Base-by-base conservation (phyloP, 2,329 filamentous ascomycete genomes). In the Aplosporella prunicola region DNA sequence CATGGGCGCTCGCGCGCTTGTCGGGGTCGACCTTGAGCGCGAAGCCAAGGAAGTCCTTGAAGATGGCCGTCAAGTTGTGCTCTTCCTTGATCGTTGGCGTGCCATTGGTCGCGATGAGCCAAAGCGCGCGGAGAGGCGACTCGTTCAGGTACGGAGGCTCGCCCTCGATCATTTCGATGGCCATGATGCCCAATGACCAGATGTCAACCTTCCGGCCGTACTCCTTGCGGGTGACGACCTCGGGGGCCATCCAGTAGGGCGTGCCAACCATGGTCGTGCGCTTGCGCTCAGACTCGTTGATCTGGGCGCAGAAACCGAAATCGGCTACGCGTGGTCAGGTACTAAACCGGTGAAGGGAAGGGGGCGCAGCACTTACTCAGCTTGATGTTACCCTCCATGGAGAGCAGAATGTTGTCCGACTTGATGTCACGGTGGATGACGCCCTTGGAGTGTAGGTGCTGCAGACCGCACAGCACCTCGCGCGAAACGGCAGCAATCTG, bases 381-480 rank as follows among this genome's bases (percentile, higher is more conserved):
- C 64, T 98, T 98, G 62, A 98, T 96, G 58, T 88, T 89, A 43
- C 91, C 91, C 52, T 95, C 86, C 60, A 93, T 71, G 9, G 89
- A 93, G 22, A 98, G 70, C 25, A 98, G 69, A 46, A 98, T 93
- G 60, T 98, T 98, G 63, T 98, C 91, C 0, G 89, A 96, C 65
- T 98, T 98, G 68, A 98, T 98, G 56, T 98, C 91, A 53, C 91
- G 81, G 62, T 98, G 91, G 46, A 98, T 98, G 26, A 98, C 91
- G 40, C 88, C 88, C 63, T 96, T 96, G 10, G 88, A 95, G 58
- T 98, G 91, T 39, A 98, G 66, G 61, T 96, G 91, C 56, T 96
- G 88, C 50, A 98, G 66, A 5, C 91, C 91, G 59, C 77, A 49
- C 4, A 35, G 18, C 35, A 40, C 38, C 61, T 98, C 91, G 52